Evolutionary conservation across 2,329 filamentous ascomycete genomes (phyloP), one percentile per base, ranked within the genome.

Genomic region (Neodidymelliopsis sp.): DNA sequence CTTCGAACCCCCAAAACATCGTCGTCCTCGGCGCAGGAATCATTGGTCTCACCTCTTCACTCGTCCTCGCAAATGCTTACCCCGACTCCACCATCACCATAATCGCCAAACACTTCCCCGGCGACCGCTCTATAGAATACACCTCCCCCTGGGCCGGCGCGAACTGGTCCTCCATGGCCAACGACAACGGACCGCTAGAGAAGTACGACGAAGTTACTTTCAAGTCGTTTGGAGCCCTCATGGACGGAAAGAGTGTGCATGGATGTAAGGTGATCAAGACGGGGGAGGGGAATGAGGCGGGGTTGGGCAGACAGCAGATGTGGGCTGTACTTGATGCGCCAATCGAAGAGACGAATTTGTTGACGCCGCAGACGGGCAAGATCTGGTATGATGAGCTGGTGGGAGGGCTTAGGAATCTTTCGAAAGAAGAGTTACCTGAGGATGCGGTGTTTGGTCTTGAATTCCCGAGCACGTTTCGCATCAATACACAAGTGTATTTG

Each of bases 101-200:
- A 25, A 78, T 91, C 23, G 88, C 90, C 4, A 95, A 93, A 67
- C 89, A 96, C 71, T 94, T 96, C 88, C 92, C 92, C 0, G 92
- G 92, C 25, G 92, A 97, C 76, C 94, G 93, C 72, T 89, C 93
- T 59, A 87, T 92, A 59, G 88, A 95, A 77, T 97, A 96, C 71
- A 87, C 90, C 0, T 95, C 90, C 5, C 91, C 90, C 1, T 95
- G 90, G 88, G 91, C 91, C 3, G 91, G 91, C 11, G 91, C 90
- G 54, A 93, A 94, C 66, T 87, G 86, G 69, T 71, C 88, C 51
- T 90, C 88, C 1, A 63, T 71, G 53, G 66, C 69, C n/a, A 53
- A 64, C 20, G 70, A 72, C 50, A 70, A 69, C 29, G 69, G 69
- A 0, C 59, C 49, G 0, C 44, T 71, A 0, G 67, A 72, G 24